These are phyloP conservation scores for Leccinum olivaceopallidum DNA, from an alignment of 768 basidiomycete species.

Conservation along the genomic window DNA sequence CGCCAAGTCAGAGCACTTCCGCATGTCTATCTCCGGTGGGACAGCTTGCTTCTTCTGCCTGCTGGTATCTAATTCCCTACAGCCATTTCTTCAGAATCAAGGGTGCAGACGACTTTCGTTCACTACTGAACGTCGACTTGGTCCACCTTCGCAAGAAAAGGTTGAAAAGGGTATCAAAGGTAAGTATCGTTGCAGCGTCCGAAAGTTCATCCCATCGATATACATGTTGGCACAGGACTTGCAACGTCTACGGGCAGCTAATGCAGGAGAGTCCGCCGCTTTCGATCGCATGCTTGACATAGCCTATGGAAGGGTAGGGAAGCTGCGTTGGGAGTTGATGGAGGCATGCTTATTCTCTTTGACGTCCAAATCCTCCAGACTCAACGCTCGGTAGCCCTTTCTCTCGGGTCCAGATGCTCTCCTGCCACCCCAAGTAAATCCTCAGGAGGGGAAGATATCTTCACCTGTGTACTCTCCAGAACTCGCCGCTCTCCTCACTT, in stretches of 20 bases:
- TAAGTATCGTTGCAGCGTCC: constrained; percentile 16
- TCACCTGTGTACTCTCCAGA: constrained; percentile 56
- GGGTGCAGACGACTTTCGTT: constrained; percentile 56
- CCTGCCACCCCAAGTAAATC: constrained; percentile 50
- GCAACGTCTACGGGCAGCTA: constrained; percentile 53
- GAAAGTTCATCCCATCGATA: background rate
- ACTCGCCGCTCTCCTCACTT: constrained; percentile 62
- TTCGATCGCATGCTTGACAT: constrained; percentile 61
- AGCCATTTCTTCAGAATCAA: constrained; percentile 70
- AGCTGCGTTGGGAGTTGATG: constrained; percentile 66
- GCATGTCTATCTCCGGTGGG: constrained; percentile 47
- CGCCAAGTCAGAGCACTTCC: constrained; percentile 46
- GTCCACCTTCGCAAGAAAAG: constrained; percentile 38
- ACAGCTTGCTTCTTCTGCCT: background rate
- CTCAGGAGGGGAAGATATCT: constrained; percentile 50
- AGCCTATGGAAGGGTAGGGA: constrained; percentile 78
- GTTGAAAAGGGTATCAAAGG: constrained; percentile 54
- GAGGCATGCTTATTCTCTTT: constrained; percentile 42
- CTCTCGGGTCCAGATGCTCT: constrained; percentile 46
- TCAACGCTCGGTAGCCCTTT: constrained; percentile 47
- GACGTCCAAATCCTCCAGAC: background rate
- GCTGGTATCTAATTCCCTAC: constrained; percentile 6
- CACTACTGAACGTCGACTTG: constrained; percentile 39
- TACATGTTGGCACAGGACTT: constrained; percentile 44
- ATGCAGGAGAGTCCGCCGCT: constrained; percentile 45